These are phyloP conservation scores for Ramaria rubella DNA, from an alignment of 768 basidiomycete species.

Conservation along the genomic window DNA sequence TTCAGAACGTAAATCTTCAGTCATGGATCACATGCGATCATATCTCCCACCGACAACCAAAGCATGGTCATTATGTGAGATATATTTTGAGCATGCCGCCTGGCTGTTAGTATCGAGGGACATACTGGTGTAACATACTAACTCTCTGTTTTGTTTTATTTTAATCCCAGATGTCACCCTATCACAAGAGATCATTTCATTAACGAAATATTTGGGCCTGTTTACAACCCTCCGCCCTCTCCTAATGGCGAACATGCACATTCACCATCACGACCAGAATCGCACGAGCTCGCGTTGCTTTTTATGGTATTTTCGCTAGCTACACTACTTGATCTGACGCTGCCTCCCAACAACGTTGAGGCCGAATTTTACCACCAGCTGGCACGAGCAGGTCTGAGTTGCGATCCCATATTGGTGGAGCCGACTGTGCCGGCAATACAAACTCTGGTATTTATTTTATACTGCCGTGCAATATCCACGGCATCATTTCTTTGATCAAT, in stretches of 20 bases:
- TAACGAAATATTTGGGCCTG: constrained; percentile 11
- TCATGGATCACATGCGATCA: constrained; percentile 3
- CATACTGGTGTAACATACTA: neutral
- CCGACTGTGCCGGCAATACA: constrained; percentile 68
- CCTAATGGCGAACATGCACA: constrained; percentile 18
- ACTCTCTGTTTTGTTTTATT: constrained; percentile 43
- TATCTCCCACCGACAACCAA: constrained; percentile 13
- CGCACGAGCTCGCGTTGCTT: constrained; percentile 58
- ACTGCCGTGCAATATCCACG: neutral
- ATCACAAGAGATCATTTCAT: constrained; percentile 12
- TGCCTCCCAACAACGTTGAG: constrained; percentile 45
- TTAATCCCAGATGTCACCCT: constrained; percentile 32
- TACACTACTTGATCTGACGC: constrained; percentile 54
- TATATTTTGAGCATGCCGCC: constrained; percentile 61
- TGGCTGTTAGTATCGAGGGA: constrained; percentile 51
- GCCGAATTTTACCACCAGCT: constrained; percentile 66
- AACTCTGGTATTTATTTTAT: constrained; percentile 39
- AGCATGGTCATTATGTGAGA: constrained; percentile 35
- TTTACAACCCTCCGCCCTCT: constrained; percentile 15
- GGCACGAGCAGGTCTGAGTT: constrained; percentile 53
- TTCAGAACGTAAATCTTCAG: neutral
- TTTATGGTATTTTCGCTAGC: constrained; percentile 47
- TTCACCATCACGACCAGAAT: constrained; percentile 35
- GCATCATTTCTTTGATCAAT: neutral
- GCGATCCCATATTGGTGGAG: constrained; percentile 65